Percentiles rank a stretch among this genome's conserved stretches.
Evolutionary conservation across 164 flowering plant genomes (phyloP).

Genomic region (Umbellularia californica): DNA sequence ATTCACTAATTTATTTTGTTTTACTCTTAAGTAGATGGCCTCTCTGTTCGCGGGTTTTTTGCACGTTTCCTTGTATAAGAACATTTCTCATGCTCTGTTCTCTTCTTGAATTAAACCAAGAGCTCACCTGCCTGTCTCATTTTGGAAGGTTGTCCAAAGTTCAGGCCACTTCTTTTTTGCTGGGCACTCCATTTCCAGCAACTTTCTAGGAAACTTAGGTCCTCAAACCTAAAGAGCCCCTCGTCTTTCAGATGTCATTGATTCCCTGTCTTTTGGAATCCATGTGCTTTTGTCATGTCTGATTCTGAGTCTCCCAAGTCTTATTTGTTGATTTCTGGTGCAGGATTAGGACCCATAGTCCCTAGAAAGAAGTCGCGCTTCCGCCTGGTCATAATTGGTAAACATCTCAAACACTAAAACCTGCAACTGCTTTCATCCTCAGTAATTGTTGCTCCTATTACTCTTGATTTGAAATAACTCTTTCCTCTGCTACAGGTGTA

Average conservation of each 20-base stretch:
- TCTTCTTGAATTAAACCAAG: no score
- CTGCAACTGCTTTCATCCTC: neutral
- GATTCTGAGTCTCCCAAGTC: neutral
- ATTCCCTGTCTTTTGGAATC: neutral
- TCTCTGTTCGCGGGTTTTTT: no score
- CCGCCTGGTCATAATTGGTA: neutral
- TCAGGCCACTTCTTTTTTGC: no score
- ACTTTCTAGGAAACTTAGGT: no score
- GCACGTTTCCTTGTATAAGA: no score
- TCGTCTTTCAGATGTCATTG: neutral
- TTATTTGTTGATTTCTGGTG: neutral
- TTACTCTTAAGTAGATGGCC: no score
- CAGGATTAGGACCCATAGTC: neutral
- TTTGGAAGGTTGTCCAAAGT: no score
- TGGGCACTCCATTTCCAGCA: no score
- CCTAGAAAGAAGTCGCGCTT: neutral
- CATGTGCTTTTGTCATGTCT: neutral
- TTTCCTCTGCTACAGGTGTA: neutral
- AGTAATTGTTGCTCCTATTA: neutral
- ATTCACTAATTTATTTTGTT: no score
- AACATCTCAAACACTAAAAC: neutral
- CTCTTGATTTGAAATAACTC: neutral
- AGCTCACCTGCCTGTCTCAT: no score
- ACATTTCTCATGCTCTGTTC: no score
- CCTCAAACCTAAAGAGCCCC: no score